Base-by-base conservation (phyloP, 495 filamentous ascomycete species). In the Staphylotrichum tortipilum region DNA sequence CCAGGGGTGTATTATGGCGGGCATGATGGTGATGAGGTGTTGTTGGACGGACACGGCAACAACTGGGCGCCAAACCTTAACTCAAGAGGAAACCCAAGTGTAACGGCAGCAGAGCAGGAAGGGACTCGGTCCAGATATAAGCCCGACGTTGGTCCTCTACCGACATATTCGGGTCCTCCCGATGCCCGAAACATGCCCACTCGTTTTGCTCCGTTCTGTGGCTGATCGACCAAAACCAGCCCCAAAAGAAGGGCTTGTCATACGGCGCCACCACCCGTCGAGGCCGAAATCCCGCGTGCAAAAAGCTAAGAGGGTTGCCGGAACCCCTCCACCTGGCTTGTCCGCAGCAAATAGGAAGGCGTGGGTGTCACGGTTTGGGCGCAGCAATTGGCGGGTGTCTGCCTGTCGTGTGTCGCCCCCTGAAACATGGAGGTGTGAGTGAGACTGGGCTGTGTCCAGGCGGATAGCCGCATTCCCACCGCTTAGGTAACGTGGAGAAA, bases 321-420 rank as follows among this genome's bases (percentile, higher is more conserved):
- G 48, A 38, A 8, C 15, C 30, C 30, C 48, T 44, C 48, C 48
- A 51, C 48, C 24, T 38, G 39, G 39, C 31, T 19, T 35, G 40
- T 51, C 48, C 48, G 48, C 31, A 38, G 34, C 39, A 23, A 44
- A 38, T 38, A 6, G 12, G 39, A n/a, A 38, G 47, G 37, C 28
- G 8, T 33, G 12, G 7, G 21, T 22, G 29, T 14, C 3, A 50
- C 28, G 2, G 8, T 9, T 10, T 21, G n/a, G n/a, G 6, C 14
- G 1, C 7, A 19, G 12, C 29, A 1, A 50, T 50, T 44, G 48
- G 48, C 9, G 21, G n/a, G 26, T 9, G 1, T 1, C 5, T 24
- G n/a, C 1, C 12, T 28, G 48, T 29, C 37, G 29, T 50, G 48
- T 23, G 28, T 24, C 19, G 8, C 11, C 3, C 14, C 19, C 30